Conservation (phyloP, 1,139 yeast genomes). For the Zygosaccharomyces pseudobailii region DNA sequence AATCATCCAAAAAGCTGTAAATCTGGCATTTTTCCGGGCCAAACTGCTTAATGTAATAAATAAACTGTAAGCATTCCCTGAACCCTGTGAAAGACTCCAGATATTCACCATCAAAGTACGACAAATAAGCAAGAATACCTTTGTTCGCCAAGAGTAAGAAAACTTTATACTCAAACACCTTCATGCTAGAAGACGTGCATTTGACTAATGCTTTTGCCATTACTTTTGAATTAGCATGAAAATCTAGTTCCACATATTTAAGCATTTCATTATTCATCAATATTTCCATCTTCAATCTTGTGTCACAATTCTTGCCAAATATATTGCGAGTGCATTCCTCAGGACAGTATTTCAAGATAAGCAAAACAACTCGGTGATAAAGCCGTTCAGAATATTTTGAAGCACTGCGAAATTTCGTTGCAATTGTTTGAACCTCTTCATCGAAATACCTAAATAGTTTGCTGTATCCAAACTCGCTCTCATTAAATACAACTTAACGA, state of each 20-base stretch:
- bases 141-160: constrained; percentile 1
- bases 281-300: constrained; percentile 5
- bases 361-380: constrained; percentile 1
- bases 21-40: background rate
- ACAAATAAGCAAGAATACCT: constrained; percentile 11
- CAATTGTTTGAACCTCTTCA: background rate
- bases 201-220: constrained; percentile 12
- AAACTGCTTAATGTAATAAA: constrained; percentile 14
- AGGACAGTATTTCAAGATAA: constrained; percentile 4
- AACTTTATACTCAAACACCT: constrained; percentile 1
- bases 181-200: constrained; percentile 1
- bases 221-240: constrained; percentile 19
- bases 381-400: constrained; percentile 1
- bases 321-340: background rate
- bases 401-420: background rate
- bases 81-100: constrained; percentile 15
- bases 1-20: constrained; percentile 8
- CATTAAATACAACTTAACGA: background rate
- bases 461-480: background rate
- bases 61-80: constrained; percentile 23
- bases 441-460: constrained; percentile 1
- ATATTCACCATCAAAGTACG: constrained; percentile 11
- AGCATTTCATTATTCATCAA: constrained; percentile 10
- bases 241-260: constrained; percentile 16
- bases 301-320: background rate